These are phyloP conservation scores for Curvularia verruculosa DNA, from an alignment of 2,329 filamentous ascomycete species.

Conservation along the genomic window DNA sequence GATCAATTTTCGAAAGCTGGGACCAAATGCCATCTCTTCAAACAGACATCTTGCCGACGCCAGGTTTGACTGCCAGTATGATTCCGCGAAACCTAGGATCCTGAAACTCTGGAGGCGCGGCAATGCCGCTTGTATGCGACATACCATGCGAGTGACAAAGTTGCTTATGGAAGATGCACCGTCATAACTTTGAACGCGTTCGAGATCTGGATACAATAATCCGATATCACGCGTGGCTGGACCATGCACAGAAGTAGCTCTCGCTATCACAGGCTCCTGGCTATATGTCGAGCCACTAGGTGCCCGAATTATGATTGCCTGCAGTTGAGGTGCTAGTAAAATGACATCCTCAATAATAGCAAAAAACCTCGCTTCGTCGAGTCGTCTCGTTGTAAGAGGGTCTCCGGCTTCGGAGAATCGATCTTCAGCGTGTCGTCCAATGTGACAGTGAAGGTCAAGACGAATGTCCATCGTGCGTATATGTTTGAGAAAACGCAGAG, in stretches of 20 bases:
- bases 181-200: neutral
- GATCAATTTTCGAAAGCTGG: conserved; percentile 1
- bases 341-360: neutral
- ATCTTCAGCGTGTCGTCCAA: neutral
- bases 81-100: neutral
- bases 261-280: neutral
- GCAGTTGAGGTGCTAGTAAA: neutral
- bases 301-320: conserved; percentile 1
- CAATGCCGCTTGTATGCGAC: too few relatives aligned
- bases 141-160: neutral
- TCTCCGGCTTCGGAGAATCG: too few relatives aligned
- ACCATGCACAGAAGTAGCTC: too few relatives aligned
- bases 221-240: neutral
- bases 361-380: neutral
- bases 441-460: neutral
- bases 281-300: neutral
- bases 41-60: neutral
- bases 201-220: neutral
- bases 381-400: neutral
- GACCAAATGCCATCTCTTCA: neutral
- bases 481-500: conserved; percentile 4
- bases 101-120: neutral
- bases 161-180: neutral
- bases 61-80: conserved; percentile 5
- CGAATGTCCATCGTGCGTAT: conserved; percentile 6